Base-by-base conservation (phyloP, 345 rosid species). In the Syzygium jambos region DNA sequence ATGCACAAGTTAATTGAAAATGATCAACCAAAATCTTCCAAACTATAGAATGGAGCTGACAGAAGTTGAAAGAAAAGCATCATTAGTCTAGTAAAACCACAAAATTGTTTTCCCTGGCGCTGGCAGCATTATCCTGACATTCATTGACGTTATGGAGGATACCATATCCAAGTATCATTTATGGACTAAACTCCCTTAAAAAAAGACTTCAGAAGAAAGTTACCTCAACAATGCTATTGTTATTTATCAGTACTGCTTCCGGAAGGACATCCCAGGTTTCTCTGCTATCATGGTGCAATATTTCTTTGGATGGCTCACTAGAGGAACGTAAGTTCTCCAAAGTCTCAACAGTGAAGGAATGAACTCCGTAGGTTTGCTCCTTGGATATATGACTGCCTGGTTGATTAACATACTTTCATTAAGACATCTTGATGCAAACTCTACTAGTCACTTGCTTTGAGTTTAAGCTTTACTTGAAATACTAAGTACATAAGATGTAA, bases 321-420 rank as follows among this genome's bases (percentile, higher is more conserved):
- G 49, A 73, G 80, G 80, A 25, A 19, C 25, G 19, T 34, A 73
- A 73, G 27, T 73, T 19, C 80, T 73, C 43, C 27, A 11, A 73
- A 0, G 49, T 73, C 46, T 73, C 80, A 38, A 73, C 49, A 73
- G 80, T 5, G 86, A 78, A 83, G 43, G 86, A 29, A 89, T 90
- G 46, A 73, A 86, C 56, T 87, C 87, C 88, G 73, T 87, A 52
- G 78, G 80, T 73, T 10, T 34, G 49, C 80, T 73, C 80, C 80
- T 19, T 73, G 49, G 49, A 73, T 38, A 73, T 34, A 73, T 73
- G 80, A 73, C 80, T 34, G 27, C 80, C 80, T 73, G 80, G 80
- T 73, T 73, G 80, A 73, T 73, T 19, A 34, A 38, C 80, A 73
- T 73, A 73, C 52, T 90, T 78, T 51, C 88, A 88, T 87, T 84